These are phyloP conservation scores for Globisporangium solare DNA, from an alignment of 352 stramenopile species.

Conservation along the genomic window DNA sequence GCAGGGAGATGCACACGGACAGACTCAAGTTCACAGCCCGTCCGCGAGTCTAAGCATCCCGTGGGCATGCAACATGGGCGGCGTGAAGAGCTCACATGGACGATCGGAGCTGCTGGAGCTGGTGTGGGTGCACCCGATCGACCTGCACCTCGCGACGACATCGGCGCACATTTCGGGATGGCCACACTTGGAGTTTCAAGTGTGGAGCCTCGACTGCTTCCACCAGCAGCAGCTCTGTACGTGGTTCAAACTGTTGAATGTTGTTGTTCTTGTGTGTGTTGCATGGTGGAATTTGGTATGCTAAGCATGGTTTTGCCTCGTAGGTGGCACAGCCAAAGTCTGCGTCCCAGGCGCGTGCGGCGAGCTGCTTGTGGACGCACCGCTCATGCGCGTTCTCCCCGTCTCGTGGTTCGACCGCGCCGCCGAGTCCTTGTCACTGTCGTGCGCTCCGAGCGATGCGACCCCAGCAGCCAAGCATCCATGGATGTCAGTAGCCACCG, in stretches of 20 bases:
- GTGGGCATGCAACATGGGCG: not conserved
- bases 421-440: slow-evolving; percentile 14
- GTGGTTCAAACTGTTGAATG: too few species aligned
- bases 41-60: slow-evolving; percentile 10
- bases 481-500: not conserved
- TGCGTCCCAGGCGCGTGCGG: slow-evolving; percentile 26
- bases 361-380: slow-evolving; percentile 44
- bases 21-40: slow-evolving; percentile 42
- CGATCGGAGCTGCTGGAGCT: slow-evolving; percentile 21
- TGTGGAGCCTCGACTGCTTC: slow-evolving; percentile 39
- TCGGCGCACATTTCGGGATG: slow-evolving; percentile 21
- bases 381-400: slow-evolving; percentile 19
- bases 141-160: slow-evolving; percentile 33
- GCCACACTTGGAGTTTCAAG: slow-evolving; percentile 41
- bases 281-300: not conserved
- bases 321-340: slow-evolving; percentile 31
- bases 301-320: not conserved
- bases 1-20: slow-evolving; percentile 30
- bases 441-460: not conserved
- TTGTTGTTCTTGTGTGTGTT: too few species aligned
- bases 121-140: slow-evolving; percentile 49
- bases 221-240: slow-evolving; percentile 36
- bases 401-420: slow-evolving; percentile 18
- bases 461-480: too few species aligned
- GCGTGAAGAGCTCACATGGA: not conserved